Percentiles rank a stretch among this genome's conserved stretches.
Conservation (phyloP, 257 asterid genomes). For the Solanum corneliomulleri region DNA sequence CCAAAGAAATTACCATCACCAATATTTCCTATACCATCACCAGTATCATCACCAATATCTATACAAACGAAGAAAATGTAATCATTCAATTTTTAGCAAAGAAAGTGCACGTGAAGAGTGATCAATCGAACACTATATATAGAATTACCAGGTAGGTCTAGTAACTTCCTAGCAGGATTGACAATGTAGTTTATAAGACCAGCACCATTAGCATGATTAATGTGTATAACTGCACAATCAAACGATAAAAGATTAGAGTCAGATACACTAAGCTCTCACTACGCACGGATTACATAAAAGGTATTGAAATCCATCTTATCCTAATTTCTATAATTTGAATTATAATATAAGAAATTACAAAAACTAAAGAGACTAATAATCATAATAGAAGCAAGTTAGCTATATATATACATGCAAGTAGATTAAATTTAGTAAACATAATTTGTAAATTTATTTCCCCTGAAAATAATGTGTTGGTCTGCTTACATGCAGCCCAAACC, state of each 20-base stretch:
- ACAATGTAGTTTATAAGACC: slow-evolving; percentile 1
- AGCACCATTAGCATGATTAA: slow-evolving; percentile 22
- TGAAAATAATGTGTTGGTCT: not conserved
- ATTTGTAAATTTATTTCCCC: not conserved
- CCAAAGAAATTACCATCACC: not conserved
- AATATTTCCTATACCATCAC: not conserved
- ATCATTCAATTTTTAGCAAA: not conserved
- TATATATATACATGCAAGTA: not conserved
- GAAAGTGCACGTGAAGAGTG: not conserved
- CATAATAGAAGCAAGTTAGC: not conserved
- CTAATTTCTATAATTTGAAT: too few relatives aligned
- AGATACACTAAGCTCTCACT: not conserved
- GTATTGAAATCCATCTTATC: not conserved
- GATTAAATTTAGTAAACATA: not conserved
- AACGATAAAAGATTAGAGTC: not conserved
- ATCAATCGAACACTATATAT: not conserved
- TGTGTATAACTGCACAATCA: slow-evolving; percentile 17
- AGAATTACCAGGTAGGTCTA: slow-evolving; percentile 4
- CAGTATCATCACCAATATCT: not conserved
- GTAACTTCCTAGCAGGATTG: slow-evolving; percentile 18
- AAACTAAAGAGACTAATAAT: not conserved
- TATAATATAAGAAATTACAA: too few relatives aligned
- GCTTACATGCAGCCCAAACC: not conserved
- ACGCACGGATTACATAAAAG: not conserved
- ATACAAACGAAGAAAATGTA: not conserved